phyloP scores from a whole-genome alignment of 2,329 filamentous ascomycete genomes.

The Ophiocordyceps camponoti-floridani region DNA sequence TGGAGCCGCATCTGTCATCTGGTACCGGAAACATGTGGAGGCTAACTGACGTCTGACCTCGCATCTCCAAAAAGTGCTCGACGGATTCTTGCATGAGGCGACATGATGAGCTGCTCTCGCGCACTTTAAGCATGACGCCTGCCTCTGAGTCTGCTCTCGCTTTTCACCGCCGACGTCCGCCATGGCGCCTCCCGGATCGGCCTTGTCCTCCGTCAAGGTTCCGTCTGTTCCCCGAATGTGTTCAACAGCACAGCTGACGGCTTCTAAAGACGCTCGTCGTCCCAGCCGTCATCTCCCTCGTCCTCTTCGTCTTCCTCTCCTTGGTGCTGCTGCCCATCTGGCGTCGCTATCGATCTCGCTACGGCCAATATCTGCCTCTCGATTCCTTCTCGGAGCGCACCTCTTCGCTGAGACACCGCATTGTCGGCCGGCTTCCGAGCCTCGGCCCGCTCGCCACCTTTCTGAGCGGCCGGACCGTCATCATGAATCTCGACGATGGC shows the following conservation, averaged over 20 bases:
- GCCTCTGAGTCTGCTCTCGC: background rate
- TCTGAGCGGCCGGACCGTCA: constrained; percentile 25
- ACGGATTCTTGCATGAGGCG: background rate
- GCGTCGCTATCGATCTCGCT: constrained; percentile 51
- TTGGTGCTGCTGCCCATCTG: constrained; percentile 51
- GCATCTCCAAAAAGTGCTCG: background rate
- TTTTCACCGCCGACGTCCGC: too few relatives aligned
- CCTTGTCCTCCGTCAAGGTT: background rate
- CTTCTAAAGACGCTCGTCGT: constrained; percentile 45
- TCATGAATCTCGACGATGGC: constrained; percentile 28
- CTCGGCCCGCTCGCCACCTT: constrained; percentile 24
- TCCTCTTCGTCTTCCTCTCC: constrained; percentile 47
- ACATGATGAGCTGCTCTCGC: too few relatives aligned
- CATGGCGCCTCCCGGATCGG: background rate
- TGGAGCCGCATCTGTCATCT: background rate
- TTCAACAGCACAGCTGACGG: background rate
- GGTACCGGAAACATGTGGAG: background rate
- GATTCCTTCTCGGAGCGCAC: constrained; percentile 42
- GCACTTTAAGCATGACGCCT: background rate
- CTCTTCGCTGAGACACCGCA: constrained; percentile 31
- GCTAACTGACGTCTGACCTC: background rate
- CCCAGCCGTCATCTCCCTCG: constrained; percentile 51
- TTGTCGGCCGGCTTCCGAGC: constrained; percentile 15
- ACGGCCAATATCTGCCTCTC: constrained; percentile 57
- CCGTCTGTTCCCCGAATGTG: too few relatives aligned